Evolutionary conservation across 441 rosid genomes (phyloP).

Genomic region (Populus hybrid): DNA sequence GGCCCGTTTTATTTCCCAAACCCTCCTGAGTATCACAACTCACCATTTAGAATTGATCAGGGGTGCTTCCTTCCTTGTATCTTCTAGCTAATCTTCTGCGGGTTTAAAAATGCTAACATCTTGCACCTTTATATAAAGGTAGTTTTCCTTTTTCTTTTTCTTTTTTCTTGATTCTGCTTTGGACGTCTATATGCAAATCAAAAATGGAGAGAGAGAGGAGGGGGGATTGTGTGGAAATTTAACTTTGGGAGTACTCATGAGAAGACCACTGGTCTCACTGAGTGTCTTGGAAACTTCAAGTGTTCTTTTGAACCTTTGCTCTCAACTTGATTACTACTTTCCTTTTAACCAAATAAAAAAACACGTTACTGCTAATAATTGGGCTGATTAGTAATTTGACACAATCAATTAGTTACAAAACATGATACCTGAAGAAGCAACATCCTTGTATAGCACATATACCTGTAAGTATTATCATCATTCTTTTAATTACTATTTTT

Average conservation of each 20-base stretch:
- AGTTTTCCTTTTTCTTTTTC: not conserved
- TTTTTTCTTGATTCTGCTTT: not conserved
- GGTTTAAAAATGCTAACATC: not conserved
- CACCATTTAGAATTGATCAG: not conserved
- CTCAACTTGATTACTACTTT: constrained; percentile 15
- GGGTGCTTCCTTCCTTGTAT: not conserved
- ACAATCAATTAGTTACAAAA: not conserved
- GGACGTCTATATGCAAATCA: not conserved
- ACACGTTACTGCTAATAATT: not conserved
- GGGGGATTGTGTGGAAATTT: constrained; percentile 1
- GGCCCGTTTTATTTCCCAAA: constrained; percentile 31
- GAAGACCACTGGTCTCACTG: constrained; percentile 30
- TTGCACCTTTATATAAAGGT: not conserved
- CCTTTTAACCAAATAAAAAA: not conserved
- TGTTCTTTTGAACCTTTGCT: constrained; percentile 25
- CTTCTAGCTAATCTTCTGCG: not conserved
- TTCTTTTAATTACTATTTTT: not conserved
- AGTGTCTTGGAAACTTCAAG: constrained; percentile 33
- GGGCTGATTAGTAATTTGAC: not conserved
- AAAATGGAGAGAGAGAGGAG: not conserved
- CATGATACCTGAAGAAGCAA: not conserved
- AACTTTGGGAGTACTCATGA: constrained; percentile 36
- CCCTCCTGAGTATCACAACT: not conserved
- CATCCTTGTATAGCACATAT: not conserved
- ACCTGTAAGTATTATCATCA: not conserved